Conservation (phyloP, 176 grass and related monocot genomes). For the Hordeum marinum region DNA sequence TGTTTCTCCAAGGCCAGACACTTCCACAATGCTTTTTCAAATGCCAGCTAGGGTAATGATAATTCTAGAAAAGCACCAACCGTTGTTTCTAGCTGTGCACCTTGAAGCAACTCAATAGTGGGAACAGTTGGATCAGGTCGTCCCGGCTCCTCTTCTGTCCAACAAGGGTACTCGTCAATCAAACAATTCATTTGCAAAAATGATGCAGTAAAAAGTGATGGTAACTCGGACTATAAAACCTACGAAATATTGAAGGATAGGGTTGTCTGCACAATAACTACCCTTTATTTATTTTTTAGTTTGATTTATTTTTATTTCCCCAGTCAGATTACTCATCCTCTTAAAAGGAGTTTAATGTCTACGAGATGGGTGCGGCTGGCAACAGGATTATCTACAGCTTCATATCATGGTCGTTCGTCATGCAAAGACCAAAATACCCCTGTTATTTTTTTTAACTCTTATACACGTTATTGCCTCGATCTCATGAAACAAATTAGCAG, state of each 20-base stretch:
- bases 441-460: too few relatives aligned
- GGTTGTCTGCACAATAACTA: background rate
- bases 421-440: too few relatives aligned
- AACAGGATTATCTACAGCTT: too few relatives aligned
- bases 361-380: too few relatives aligned
- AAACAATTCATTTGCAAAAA: constrained; percentile 19
- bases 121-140: constrained; percentile 64
- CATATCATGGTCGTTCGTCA: too few relatives aligned
- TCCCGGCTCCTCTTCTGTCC: constrained; percentile 55
- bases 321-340: background rate
- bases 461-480: too few relatives aligned
- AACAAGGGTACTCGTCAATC: background rate
- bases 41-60: background rate
- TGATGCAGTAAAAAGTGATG: background rate
- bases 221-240: background rate
- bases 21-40: background rate
- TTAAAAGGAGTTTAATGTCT: background rate
- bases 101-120: constrained; percentile 67
- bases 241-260: background rate
- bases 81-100: constrained; percentile 53
- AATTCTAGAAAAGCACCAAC: background rate
- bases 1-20: background rate
- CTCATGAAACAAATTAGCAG: too few relatives aligned
- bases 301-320: background rate
- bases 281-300: background rate